Percentiles rank a stretch among this genome's conserved stretches.
Evolutionary conservation across 306 rosid species (phyloP).

Genomic region (Vigna trinervia): DNA sequence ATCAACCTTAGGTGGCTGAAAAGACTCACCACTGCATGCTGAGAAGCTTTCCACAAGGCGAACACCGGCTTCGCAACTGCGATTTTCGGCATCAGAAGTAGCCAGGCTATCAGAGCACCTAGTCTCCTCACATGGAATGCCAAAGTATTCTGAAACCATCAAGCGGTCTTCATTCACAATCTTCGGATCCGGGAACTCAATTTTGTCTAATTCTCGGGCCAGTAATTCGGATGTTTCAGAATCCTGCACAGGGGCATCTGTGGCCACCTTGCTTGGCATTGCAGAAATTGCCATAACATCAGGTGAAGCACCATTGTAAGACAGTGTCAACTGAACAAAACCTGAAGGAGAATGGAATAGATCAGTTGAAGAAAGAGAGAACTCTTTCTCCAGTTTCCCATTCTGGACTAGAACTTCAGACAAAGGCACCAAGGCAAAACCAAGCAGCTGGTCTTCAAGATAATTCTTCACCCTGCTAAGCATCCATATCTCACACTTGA

Average conservation of each 20-base stretch:
- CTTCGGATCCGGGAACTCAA: conserved; percentile 94
- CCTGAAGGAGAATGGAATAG: conserved; percentile 95
- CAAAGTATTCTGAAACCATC: conserved; percentile 89
- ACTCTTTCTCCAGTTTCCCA: conserved; percentile 89
- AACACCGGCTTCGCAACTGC: conserved; percentile 61
- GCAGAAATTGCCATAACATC: conserved; percentile 65
- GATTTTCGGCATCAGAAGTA: conserved; percentile 61
- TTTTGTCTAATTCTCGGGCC: conserved; percentile 73
- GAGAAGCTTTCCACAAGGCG: conserved; percentile 66
- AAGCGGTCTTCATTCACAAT: conserved; percentile 84
- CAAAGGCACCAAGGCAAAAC: conserved; percentile 91
- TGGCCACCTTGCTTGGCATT: conserved; percentile 42
- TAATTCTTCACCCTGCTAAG: conserved; percentile 95
- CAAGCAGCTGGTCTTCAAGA: conserved; percentile 96
- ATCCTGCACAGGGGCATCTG: conserved; percentile 46
- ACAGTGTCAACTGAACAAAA: conserved; percentile 78
- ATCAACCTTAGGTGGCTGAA: conserved; percentile 62
- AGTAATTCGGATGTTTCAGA: conserved; percentile 57
- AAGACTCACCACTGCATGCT: conserved; percentile 59
- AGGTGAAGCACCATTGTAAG: conserved; percentile 80
- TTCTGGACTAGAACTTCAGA: conserved; percentile 73
- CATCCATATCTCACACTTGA: conserved; percentile 98
- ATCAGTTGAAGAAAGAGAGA: conserved; percentile 93
- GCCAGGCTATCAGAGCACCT: conserved; percentile 67
- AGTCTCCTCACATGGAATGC: conserved; percentile 73